These are phyloP conservation scores for Hypsizygus marmoreus DNA, from an alignment of 768 basidiomycete genomes.

Conservation along the genomic window DNA sequence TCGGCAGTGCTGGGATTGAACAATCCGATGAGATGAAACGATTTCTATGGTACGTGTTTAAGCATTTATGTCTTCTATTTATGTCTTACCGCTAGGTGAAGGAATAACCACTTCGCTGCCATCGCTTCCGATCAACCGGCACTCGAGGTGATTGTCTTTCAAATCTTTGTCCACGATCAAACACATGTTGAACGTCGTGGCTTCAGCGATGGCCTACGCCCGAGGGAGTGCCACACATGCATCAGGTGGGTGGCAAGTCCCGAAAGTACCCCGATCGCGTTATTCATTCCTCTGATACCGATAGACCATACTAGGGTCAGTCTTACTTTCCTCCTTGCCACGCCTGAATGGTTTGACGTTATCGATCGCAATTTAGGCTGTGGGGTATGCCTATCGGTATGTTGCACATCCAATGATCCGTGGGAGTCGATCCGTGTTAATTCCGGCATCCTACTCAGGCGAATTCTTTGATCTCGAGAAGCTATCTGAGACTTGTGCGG, in stretches of 20 bases:
- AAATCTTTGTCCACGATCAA: slow-evolving; percentile 5
- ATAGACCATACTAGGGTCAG: slow-evolving; percentile 64
- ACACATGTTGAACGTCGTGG: slow-evolving; percentile 10
- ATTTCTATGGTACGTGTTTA: slow-evolving; percentile 69
- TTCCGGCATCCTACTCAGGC: slow-evolving; percentile 34
- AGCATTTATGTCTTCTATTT: no score
- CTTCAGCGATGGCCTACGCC: slow-evolving; percentile 55
- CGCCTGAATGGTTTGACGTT: slow-evolving; percentile 6
- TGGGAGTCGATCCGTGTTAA: not conserved
- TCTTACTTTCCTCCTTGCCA: slow-evolving; percentile 8
- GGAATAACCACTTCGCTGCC: slow-evolving; percentile 76
- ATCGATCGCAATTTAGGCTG: slow-evolving; percentile 40
- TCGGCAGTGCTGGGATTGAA: slow-evolving; percentile 65
- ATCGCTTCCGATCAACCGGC: slow-evolving; percentile 69
- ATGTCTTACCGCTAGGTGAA: slow-evolving; percentile 23
- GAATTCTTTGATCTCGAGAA: slow-evolving; percentile 75
- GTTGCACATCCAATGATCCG: slow-evolving; percentile 15
- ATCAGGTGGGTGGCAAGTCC: slow-evolving; percentile 47
- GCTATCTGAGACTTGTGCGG: slow-evolving; percentile 55
- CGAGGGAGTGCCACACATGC: slow-evolving; percentile 45
- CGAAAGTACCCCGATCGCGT: not conserved
- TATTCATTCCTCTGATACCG: slow-evolving; percentile 4
- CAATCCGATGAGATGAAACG: slow-evolving; percentile 71
- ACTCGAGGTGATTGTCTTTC: slow-evolving; percentile 47
- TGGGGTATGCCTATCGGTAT: slow-evolving; percentile 77